Base-by-base conservation (phyloP, 2,329 filamentous ascomycete species). In the Hypoxylon sp. region DNA sequence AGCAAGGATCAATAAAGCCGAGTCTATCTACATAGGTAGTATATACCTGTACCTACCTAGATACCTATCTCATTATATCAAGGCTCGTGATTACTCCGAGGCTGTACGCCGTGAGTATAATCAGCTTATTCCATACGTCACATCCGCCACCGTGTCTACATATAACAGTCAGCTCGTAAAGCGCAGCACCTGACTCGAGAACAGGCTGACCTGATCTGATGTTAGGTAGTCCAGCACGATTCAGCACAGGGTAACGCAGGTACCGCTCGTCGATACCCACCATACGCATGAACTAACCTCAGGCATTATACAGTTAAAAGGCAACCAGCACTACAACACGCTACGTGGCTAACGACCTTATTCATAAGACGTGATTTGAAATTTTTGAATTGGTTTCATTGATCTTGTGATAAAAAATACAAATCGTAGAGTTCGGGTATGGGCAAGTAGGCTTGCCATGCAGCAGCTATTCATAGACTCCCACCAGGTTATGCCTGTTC, bases 341-440 rank as follows among this genome's bases (percentile, higher is more conserved):
- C 29, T 39, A 63, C 12, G 11, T 5, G 12, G 12, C 1, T 9
- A 30, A 14, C 2, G 9, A 50, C 37, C 34, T 8, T 9, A 39
- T 45, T 34, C 41, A 45, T 11, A 2, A n/a, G 23, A 34, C 16
- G 21, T 29, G 32, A 50, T 45, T 47, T 37, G 57, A 63, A 56
- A 47, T 63, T 64, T 60, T 55, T 65, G 53, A 50, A 62, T 69
- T 67, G 61, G 53, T 71, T 60, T 73, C 71, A 69, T 72, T 72
- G 56, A 56, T 70, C 62, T 70, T 68, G 51, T 69, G 27, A 60
- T 74, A 74, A 69, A 66, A 73, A 70, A 74, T 74, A 74, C 72
- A 74, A 70, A 65, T 69, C 67, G 54, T 65, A 58, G 63, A 61
- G 58, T 57, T 63, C 48, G 67, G 70, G 59, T 54, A 58, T 48